These are phyloP conservation scores for Ichthyophthirius multifiliis DNA, from an alignment of 169 alveolate species.

Conservation along the genomic window DNA sequence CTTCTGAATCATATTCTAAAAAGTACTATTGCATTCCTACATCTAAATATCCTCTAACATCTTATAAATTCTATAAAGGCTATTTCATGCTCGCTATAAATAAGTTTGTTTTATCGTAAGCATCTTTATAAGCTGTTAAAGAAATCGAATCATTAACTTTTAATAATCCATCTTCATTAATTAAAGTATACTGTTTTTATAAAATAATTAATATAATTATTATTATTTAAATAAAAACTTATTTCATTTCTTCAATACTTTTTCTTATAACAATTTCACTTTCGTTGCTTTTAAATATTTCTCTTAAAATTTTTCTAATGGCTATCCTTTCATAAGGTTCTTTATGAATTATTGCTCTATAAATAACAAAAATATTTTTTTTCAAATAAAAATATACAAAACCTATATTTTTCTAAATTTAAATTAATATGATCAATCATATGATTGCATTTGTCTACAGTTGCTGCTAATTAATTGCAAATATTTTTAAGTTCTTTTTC, in stretches of 20 bases:
- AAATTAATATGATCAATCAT: neutral
- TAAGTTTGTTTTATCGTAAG: neutral
- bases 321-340: neutral
- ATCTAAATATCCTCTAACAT: neutral
- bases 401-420: slow-evolving; percentile 1
- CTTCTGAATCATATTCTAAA: neutral
- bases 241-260: neutral
- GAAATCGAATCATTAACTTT: slow-evolving; percentile 1
- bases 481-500: neutral
- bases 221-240: too few relatives aligned
- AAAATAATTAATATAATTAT: too few relatives aligned
- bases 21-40: neutral
- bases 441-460: neutral
- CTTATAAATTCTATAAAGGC: neutral
- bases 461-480: neutral
- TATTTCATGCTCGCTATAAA: neutral
- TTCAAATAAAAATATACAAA: too few relatives aligned
- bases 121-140: neutral
- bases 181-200: neutral
- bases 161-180: slow-evolving; percentile 1
- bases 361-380: too few relatives aligned
- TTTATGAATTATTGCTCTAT: neutral
- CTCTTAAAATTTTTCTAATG: neutral
- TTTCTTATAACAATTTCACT: neutral
- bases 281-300: neutral